Evolutionary conservation across 306 rosid species (phyloP), one percentile per base, ranked within the genome.

Genomic region (Boehmeria nivea): DNA sequence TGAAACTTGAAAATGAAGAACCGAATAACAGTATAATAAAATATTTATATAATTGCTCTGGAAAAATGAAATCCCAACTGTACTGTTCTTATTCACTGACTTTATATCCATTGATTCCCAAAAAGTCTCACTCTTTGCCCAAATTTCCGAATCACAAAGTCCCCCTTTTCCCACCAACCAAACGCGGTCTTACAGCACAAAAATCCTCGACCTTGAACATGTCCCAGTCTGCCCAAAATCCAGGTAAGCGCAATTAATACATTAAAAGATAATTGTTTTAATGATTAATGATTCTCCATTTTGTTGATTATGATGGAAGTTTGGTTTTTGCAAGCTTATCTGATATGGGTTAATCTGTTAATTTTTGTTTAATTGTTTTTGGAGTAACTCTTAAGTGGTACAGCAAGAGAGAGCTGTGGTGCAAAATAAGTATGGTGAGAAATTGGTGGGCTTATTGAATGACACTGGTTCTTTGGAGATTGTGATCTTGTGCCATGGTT

Each of bases 401-500:
- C 64, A 37, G 58, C 85, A 68, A 62, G 54, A 64, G 57, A 89
- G 33, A 59, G 66, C 83, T 38, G 44, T 66, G 44, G 64, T 86
- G 53, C 70, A 78, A 26, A 83, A 83, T 74, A 89, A 83, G 56
- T 26, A 63, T 57, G 88, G 83, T 16, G 83, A 74, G 57, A 83
- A 83, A 18, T 75, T 86, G 24, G 95, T 81, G 43, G 95, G 97
- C 45, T 51, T 89, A 7, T 64, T 86, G 28, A 86, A 89, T 59
- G 88, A 89, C 51, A 57, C 84, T 67, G 84, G 82, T 58, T 75
- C 81, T 60, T 21, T 20, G 28, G 84, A 81, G 51, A 59, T 86
- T 67, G 85, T 83, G n/a, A 67, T 89, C 64, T 67, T 86, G 33
- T 86, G 95, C 70, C 97, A 90, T 47, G 95, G 97, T 54, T 78